Percentiles rank a stretch among this genome's conserved stretches.
These are phyloP conservation scores for Pelagomonas calceolata DNA, from an alignment of 108 stramenopile species.

Conservation along the genomic window DNA sequence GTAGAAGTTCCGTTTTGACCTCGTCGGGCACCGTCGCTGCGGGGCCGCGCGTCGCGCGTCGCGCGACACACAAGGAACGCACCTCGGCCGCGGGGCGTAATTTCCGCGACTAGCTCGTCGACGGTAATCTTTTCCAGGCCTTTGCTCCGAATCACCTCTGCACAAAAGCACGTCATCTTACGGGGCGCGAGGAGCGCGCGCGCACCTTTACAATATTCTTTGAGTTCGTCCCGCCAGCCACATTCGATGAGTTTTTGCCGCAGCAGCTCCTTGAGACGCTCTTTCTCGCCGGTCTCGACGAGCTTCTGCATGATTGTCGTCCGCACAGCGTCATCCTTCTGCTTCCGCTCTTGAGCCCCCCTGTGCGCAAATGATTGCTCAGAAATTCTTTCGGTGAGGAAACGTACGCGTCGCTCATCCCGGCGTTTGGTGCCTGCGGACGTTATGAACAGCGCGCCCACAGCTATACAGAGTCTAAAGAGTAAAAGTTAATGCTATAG, in stretches of 20 bases:
- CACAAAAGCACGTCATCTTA: constrained; percentile 13
- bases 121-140: constrained; percentile 58
- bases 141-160: constrained; percentile 50
- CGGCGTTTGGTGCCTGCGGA: no score
- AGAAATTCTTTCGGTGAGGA: no score
- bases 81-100: constrained; percentile 48
- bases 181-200: no score
- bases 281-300: constrained; percentile 52
- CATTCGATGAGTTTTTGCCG: constrained; percentile 50
- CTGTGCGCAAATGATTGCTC: no score
- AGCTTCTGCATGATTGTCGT: constrained; percentile 52
- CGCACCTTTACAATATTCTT: constrained; percentile 36
- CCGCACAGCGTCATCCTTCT: constrained; percentile 28
- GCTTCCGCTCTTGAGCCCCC: constrained; percentile 18
- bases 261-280: constrained; percentile 47
- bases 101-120: constrained; percentile 53
- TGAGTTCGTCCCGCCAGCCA: constrained; percentile 58
- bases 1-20: constrained; percentile 49
- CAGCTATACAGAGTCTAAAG: no score
- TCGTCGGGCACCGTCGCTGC: constrained; percentile 49
- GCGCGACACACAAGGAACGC: background rate
- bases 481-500: no score
- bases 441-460: no score
- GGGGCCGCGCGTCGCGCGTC: background rate
- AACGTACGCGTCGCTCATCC: no score